These are phyloP conservation scores for Seiridium unicorne DNA, from an alignment of 2,329 filamentous ascomycete genomes.

Conservation along the genomic window DNA sequence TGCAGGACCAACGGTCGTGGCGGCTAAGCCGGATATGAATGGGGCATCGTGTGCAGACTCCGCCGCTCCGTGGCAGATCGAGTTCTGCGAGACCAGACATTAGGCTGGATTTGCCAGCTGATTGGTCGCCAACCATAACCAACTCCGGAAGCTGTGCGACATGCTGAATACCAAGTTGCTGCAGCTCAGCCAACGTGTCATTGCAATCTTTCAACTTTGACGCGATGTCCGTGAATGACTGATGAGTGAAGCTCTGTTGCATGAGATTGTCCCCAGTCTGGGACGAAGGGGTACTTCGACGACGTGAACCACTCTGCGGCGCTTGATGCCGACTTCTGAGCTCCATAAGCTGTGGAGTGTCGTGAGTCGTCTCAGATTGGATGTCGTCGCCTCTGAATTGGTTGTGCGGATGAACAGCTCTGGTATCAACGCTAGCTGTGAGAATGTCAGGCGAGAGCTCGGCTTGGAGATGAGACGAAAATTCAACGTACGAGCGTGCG, in stretches of 20 bases:
- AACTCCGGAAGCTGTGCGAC: slow-evolving; percentile 73
- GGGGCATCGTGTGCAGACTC: slow-evolving; percentile 72
- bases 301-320: not conserved
- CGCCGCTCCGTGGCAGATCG: slow-evolving; percentile 51
- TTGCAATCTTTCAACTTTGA: slow-evolving; percentile 64
- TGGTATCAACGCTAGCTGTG: slow-evolving; percentile 9
- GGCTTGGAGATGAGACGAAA: not conserved
- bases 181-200: slow-evolving; percentile 64
- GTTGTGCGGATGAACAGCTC: not conserved
- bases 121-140: slow-evolving; percentile 82
- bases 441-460: not conserved
- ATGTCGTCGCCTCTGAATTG: not conserved
- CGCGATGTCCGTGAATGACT: slow-evolving; percentile 53
- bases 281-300: slow-evolving; percentile 3
- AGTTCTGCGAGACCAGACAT: slow-evolving; percentile 54
- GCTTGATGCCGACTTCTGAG: not conserved
- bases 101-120: slow-evolving; percentile 71
- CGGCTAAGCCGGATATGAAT: slow-evolving; percentile 72
- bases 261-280: slow-evolving; percentile 26
- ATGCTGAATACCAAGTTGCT: slow-evolving; percentile 65
- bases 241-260: slow-evolving; percentile 31
- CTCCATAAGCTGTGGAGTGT: slow-evolving; percentile 7
- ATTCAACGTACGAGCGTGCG: slow-evolving; percentile 10
- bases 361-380: slow-evolving; percentile 1
- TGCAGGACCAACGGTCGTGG: slow-evolving; percentile 64